Base-by-base conservation (phyloP, 495 filamentous ascomycete genomes). In the Aspergillus hancockii region DNA sequence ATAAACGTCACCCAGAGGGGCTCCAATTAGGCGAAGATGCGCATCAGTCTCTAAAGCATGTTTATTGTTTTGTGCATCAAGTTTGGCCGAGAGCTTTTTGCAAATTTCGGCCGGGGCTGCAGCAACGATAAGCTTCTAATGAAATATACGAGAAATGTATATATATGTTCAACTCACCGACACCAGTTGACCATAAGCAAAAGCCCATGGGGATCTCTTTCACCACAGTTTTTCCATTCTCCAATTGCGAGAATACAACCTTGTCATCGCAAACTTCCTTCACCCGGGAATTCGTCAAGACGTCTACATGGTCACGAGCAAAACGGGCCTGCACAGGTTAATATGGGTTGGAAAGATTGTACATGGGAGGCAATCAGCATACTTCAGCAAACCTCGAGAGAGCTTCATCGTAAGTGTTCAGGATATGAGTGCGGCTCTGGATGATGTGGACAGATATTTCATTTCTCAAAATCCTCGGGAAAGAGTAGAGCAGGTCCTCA, bases 361-460 rank as follows among this genome's bases (percentile, higher is more conserved):
- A 18, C 8, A 21, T 18, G n/a, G 19, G 3, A 21, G 31, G 28
- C 14, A 34, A 16, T 7, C 21, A 22, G 51, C 70, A 51, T 71
- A 83, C 81, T 75, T 99, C 95, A 55, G 95, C 95, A 69, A 91
- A 99, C 67, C 86, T 86, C 21, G 92, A 96, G 1, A 99, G 80
- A 0, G 91, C 87, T 72, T 98, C 95, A 64, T 99, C 95, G 68
- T 99, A 99, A 5, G 95, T 99, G 74, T 99, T 99, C 21, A 99
- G 78, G 58, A 99, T 99, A 66, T 99, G 93, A 36, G 84, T 86
- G 45, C 95, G 83, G 66, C 89, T 93, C 65, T 99, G 95, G 57
- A 99, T 95, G 40, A 99, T 80, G 70, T 99, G 95, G 0, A 99
- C 93, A 4, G 95, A 98, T 43, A 98, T 93, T 71, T 99, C 93